Evolutionary conservation across 371 early-diverging fungal genomes (phyloP).

Genomic region (Massospora cicadina): DNA sequence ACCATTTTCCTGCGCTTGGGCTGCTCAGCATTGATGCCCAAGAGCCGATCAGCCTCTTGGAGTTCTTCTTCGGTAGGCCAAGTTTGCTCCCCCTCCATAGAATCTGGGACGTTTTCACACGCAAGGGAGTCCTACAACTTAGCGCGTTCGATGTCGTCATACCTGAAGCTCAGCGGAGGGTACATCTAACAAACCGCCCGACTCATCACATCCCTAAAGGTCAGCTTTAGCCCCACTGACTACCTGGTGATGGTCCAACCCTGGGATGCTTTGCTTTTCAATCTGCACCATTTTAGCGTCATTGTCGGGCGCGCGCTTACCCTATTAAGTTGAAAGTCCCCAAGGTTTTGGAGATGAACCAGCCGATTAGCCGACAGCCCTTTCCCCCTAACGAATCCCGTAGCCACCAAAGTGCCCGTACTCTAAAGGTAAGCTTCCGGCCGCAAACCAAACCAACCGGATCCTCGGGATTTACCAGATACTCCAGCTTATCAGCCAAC

Average conservation of each 20-base stretch:
- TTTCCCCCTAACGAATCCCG: conserved; percentile 64
- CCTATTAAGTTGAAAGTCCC: conserved; percentile 74
- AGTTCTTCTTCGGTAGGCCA: conserved; percentile 95
- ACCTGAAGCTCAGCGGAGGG: conserved; percentile 21
- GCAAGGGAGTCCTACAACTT: conserved; percentile 57
- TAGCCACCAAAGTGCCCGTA: conserved; percentile 51
- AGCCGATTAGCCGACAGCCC: conserved; percentile 73
- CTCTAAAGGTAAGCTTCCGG: conserved; percentile 13
- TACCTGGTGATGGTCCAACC: neutral
- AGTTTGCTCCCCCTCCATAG: conserved; percentile 85
- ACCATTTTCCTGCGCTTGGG: conserved; percentile 46
- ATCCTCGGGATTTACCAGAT: conserved; percentile 24
- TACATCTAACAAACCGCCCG: conserved; percentile 23
- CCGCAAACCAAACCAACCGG: neutral
- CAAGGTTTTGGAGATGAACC: conserved; percentile 75
- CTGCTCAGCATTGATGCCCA: conserved; percentile 15
- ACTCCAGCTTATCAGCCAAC: conserved; percentile 53
- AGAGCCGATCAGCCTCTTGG: conserved; percentile 41
- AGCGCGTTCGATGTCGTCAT: no score
- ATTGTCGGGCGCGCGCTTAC: conserved; percentile 23
- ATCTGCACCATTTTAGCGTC: neutral
- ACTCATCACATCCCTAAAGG: conserved; percentile 6
- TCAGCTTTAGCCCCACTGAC: neutral
- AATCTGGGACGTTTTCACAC: conserved; percentile 72
- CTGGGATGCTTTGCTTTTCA: neutral